Evolutionary conservation across 2,329 filamentous ascomycete genomes (phyloP).

Genomic region (Diaporthe humulicola): DNA sequence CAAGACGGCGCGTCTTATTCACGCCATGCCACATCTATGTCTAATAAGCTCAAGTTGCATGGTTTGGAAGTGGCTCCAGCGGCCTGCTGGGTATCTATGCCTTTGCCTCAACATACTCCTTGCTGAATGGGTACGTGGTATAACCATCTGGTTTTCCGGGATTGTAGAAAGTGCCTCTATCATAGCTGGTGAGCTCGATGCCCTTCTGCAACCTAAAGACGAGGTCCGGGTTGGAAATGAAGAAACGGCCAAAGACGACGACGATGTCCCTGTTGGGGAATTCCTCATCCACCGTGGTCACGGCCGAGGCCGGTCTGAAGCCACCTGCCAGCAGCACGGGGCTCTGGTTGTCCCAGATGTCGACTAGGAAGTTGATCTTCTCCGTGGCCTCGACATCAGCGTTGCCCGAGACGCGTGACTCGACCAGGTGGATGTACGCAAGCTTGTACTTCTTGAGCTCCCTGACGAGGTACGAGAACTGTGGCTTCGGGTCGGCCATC

Average conservation of each 20-base stretch:
- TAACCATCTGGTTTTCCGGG: slow-evolving; percentile 24
- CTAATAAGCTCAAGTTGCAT: background rate
- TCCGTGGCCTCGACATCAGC: slow-evolving; percentile 51
- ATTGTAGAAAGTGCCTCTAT: slow-evolving; percentile 55
- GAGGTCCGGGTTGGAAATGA: slow-evolving; percentile 60
- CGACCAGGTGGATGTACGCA: slow-evolving; percentile 70
- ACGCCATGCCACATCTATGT: background rate
- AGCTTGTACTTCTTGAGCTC: slow-evolving; percentile 64
- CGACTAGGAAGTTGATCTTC: slow-evolving; percentile 48
- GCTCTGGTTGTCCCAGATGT: slow-evolving; percentile 46
- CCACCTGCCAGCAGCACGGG: slow-evolving; percentile 50
- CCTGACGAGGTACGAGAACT: slow-evolving; percentile 67
- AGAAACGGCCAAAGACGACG: slow-evolving; percentile 57
- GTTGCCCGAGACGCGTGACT: slow-evolving; percentile 60
- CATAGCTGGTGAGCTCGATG: slow-evolving; percentile 52
- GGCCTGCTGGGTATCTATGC: background rate
- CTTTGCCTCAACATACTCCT: slow-evolving; percentile 32
- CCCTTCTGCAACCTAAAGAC: slow-evolving; percentile 54
- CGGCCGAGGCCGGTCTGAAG: slow-evolving; percentile 44
- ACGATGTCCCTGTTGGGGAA: slow-evolving; percentile 44
- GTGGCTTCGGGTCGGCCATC: slow-evolving; percentile 68
- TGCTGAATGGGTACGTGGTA: slow-evolving; percentile 29
- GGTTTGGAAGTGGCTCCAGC: background rate
- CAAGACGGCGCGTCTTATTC: background rate
- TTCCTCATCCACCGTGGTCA: slow-evolving; percentile 46